Evolutionary conservation across 2,329 filamentous ascomycete genomes (phyloP).

Genomic region (Knufia fluminis): DNA sequence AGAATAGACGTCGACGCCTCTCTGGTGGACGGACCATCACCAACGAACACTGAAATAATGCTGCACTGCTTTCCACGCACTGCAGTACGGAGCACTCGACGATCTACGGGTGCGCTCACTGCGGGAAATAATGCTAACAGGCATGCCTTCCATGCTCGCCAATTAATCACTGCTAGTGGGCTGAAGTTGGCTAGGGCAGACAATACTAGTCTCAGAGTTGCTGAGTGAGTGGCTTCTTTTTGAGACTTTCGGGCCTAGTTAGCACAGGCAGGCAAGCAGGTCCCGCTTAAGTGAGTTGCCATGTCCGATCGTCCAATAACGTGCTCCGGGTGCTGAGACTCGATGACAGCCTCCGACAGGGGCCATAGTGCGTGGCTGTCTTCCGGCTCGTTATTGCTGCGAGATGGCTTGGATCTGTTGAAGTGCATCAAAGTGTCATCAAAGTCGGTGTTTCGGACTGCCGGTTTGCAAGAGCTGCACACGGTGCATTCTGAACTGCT

Average conservation of each 20-base stretch:
- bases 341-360: too few species aligned
- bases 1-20: neutral
- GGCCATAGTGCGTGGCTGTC: neutral
- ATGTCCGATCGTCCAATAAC: neutral
- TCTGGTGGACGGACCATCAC: neutral
- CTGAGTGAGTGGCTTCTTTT: neutral
- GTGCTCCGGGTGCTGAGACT: neutral
- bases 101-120: neutral
- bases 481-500: too few species aligned
- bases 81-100: neutral
- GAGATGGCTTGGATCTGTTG: too few species aligned
- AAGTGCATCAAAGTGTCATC: too few species aligned
- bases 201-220: constrained; percentile 4
- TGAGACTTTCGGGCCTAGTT: neutral
- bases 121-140: neutral
- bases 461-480: too few species aligned
- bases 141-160: neutral
- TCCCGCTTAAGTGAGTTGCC: neutral
- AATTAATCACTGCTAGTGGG: neutral
- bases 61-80: neutral
- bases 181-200: neutral
- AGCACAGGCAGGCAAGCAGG: neutral
- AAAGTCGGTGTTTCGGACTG: too few species aligned
- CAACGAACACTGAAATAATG: constrained; percentile 1
- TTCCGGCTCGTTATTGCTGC: too few species aligned